phyloP scores from a whole-genome alignment of 2,329 filamentous ascomycete genomes.

The Fragosphaeria purpurea region DNA sequence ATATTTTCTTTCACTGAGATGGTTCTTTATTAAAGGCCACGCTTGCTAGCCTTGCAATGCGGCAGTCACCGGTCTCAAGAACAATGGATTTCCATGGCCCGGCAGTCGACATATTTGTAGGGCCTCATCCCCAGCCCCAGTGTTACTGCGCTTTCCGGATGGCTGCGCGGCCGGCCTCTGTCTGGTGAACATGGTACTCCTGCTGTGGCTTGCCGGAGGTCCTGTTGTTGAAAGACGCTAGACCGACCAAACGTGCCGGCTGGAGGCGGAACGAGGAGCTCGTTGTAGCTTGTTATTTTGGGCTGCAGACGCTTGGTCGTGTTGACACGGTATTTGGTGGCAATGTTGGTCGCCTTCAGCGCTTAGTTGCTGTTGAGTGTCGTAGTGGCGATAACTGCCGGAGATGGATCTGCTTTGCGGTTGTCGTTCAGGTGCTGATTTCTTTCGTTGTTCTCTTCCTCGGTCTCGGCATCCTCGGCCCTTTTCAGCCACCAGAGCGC shows the following conservation, averaged over 20 bases:
- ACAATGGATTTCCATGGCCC: slow-evolving; percentile 58
- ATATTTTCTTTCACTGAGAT: no score
- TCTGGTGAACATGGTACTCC: slow-evolving; percentile 8
- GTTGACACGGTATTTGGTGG: slow-evolving; percentile 45
- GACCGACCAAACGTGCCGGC: slow-evolving; percentile 13
- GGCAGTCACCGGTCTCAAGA: slow-evolving; percentile 51
- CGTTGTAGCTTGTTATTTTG: slow-evolving; percentile 22
- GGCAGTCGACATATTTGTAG: slow-evolving; percentile 45
- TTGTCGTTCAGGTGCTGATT: no score
- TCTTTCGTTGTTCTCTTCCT: no score
- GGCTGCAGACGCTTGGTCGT: slow-evolving; percentile 31
- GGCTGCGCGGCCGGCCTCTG: slow-evolving; percentile 7
- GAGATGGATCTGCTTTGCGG: no score
- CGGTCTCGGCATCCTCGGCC: neutral
- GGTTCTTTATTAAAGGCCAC: no score
- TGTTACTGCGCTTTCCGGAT: slow-evolving; percentile 37
- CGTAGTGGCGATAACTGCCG: slow-evolving; percentile 16
- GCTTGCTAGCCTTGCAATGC: slow-evolving; percentile 29
- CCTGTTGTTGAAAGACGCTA: neutral
- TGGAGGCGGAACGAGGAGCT: slow-evolving; percentile 46
- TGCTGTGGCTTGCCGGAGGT: slow-evolving; percentile 1
- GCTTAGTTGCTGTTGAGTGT: slow-evolving; percentile 43
- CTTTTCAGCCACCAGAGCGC: neutral
- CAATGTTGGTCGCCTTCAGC: slow-evolving; percentile 53
- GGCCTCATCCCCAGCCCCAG: slow-evolving; percentile 66